These are phyloP conservation scores for Plasmodium gonderi DNA, from an alignment of 169 alveolate species.

Conservation along the genomic window DNA sequence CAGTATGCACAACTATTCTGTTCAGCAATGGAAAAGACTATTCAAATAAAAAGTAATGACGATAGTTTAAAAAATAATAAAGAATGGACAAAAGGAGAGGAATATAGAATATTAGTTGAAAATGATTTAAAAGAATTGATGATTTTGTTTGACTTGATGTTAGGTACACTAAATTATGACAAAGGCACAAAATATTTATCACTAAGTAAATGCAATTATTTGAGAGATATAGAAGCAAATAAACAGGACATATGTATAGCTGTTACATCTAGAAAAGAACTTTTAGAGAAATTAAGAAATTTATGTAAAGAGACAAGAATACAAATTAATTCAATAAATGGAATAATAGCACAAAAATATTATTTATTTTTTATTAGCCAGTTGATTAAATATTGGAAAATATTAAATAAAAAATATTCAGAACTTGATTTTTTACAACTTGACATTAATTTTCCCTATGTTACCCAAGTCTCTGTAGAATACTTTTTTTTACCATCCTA, in stretches of 20 bases:
- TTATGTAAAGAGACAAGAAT: conserved; percentile 22
- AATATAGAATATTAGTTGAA: conserved; percentile 47
- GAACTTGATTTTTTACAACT: conserved; percentile 57
- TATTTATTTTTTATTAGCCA: conserved; percentile 46
- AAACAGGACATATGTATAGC: conserved; percentile 53
- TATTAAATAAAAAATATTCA: conserved; percentile 35
- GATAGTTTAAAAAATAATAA: conserved; percentile 20
- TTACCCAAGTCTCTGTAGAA: conserved; percentile 35
- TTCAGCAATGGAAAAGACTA: conserved; percentile 38
- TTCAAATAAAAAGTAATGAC: not conserved
- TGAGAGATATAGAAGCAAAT: conserved; percentile 53
- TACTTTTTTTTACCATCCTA: conserved; percentile 49
- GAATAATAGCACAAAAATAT: conserved; percentile 67
- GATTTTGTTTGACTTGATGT: conserved; percentile 59
- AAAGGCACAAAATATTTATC: conserved; percentile 61
- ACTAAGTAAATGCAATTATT: conserved; percentile 36
- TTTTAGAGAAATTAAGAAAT: conserved; percentile 28
- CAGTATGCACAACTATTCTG: conserved; percentile 64
- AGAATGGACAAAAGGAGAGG: conserved; percentile 66
- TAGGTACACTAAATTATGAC: conserved; percentile 64
- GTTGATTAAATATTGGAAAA: conserved; percentile 63
- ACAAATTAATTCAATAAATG: conserved; percentile 53
- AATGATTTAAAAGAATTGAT: conserved; percentile 63
- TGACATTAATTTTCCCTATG: conserved; percentile 67
- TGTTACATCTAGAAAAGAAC: conserved; percentile 34